Conservation (phyloP, 129 eudicot genomes). For the Pittosporum tobira region DNA sequence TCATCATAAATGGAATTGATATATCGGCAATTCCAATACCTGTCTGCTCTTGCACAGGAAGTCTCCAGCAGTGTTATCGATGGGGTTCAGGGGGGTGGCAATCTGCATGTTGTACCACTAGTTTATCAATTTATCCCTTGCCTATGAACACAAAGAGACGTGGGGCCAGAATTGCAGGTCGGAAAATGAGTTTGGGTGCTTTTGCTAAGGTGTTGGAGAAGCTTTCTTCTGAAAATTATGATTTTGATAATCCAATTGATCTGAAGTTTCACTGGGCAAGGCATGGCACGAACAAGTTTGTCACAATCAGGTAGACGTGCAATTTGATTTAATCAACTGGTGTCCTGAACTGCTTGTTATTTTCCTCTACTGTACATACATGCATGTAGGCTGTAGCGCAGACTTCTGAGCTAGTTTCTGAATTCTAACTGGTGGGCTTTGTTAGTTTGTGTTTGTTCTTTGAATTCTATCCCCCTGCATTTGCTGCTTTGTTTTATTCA, state of each 20-base stretch:
- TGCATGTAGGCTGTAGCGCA: too few species aligned
- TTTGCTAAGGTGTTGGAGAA: slow-evolving; percentile 12
- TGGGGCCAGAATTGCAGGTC: slow-evolving; percentile 9
- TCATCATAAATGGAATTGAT: slow-evolving; percentile 9
- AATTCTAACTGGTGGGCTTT: too few species aligned
- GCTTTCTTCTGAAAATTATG: slow-evolving; percentile 8
- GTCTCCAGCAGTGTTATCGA: slow-evolving; percentile 10
- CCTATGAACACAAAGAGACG: slow-evolving; percentile 14
- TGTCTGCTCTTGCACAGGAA: slow-evolving; percentile 16
- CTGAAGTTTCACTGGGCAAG: slow-evolving; percentile 11
- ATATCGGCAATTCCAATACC: slow-evolving; percentile 4
- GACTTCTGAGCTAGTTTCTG: too few species aligned
- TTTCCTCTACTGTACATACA: too few species aligned
- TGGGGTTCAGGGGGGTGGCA: slow-evolving; percentile 16
- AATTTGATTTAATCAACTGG: too few species aligned
- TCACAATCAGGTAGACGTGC: slow-evolving; percentile 7
- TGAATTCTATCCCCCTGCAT: too few species aligned
- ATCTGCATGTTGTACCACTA: slow-evolving; percentile 11
- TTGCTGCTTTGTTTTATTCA: too few species aligned
- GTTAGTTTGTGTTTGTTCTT: too few species aligned
- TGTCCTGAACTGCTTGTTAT: too few species aligned
- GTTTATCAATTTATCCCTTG: slow-evolving; percentile 6
- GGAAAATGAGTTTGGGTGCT: slow-evolving; percentile 15
- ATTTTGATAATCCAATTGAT: slow-evolving; percentile 6
- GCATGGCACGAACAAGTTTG: slow-evolving; percentile 13